Evolutionary conservation across 176 grass and related monocot genomes (phyloP), one percentile per base, ranked within the genome.

Genomic region (Triticum monococcum): DNA sequence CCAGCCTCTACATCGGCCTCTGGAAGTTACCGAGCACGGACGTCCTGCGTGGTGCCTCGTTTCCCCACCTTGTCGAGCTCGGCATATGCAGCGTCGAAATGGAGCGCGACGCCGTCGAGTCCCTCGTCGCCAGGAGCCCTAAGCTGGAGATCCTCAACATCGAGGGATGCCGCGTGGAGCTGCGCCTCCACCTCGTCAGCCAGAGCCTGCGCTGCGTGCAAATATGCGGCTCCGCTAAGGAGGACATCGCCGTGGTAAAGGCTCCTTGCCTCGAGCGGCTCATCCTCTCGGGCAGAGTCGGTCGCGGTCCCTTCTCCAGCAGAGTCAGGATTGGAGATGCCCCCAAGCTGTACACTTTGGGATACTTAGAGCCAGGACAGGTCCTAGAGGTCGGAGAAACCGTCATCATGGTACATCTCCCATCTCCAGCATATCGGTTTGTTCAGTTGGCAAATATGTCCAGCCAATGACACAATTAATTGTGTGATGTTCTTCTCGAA

Each of bases 251-350:
- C n/a, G 7, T 79, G 35, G 35, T 79, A 20, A 57, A 64, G 32
- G 7, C 77, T 28, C 33, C 56, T 1, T 13, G 33, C 12, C 36
- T 68, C 6, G 24, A 84, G 24, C 82, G 82, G 9, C 70, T 84
- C 17, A 13, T 62, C 54, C 30, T 79, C 41, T 43, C 41, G 2
- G 9, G 9, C 13, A n/a, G 20, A 52, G 9, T 4, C 10, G 41
- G 41, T 43, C 41, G 41, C 9, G 41, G 41, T 43, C 10, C 9
- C 61, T 11, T n/a, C 6, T 12, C 1, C 5, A 12, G 5, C 36
- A 80, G 60, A 33, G 12, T 80, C 78, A 80, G 41, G 59, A 80
- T 80, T 41, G 59, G 4, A 14, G 24, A 68, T 68, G 79, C 63
- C 79, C 64, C 79, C 17, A 68, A 52, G 16, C 41, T 81, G 28